Evolutionary conservation across 108 stramenopile species (phyloP).

Genomic region (Skeletonema marinoi): DNA sequence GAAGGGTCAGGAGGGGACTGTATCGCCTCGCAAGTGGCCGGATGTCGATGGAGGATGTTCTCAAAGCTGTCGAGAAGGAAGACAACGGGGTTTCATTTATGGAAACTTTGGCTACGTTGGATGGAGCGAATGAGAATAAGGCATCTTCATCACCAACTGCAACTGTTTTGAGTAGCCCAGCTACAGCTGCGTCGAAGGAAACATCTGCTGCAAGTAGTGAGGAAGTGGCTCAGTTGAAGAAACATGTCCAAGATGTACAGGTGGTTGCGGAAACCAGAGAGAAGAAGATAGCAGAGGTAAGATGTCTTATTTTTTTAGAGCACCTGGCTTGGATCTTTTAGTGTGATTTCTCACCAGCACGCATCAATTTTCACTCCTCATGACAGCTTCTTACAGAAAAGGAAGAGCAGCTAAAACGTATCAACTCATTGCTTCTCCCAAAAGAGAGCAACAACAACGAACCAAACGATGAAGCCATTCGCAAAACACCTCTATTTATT

Average conservation of each 20-base stretch:
- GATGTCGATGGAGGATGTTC: constrained; percentile 66
- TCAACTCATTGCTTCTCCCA: constrained; percentile 61
- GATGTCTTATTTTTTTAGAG: background rate
- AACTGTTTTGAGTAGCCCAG: constrained; percentile 40
- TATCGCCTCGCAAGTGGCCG: constrained; percentile 77
- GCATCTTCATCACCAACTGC: constrained; percentile 47
- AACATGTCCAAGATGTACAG: constrained; percentile 62
- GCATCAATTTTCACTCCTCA: background rate
- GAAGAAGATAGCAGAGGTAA: constrained; percentile 75
- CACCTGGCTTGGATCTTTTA: background rate
- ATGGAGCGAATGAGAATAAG: constrained; percentile 32
- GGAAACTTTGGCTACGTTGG: constrained; percentile 48
- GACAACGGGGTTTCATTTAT: constrained; percentile 50
- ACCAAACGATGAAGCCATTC: constrained; percentile 50
- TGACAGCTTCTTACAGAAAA: constrained; percentile 58
- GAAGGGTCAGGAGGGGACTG: constrained; percentile 74
- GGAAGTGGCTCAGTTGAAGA: constrained; percentile 55
- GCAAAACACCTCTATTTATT: constrained; percentile 46
- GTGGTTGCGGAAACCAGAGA: constrained; percentile 60
- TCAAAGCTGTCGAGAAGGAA: constrained; percentile 69
- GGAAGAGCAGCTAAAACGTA: constrained; percentile 58
- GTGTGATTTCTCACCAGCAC: background rate
- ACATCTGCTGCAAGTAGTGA: constrained; percentile 30
- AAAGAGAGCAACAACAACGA: constrained; percentile 19
- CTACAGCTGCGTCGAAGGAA: constrained; percentile 28